phyloP scores from a whole-genome alignment of 2,329 filamentous ascomycete species.

The Sclerotinia glacialis region DNA sequence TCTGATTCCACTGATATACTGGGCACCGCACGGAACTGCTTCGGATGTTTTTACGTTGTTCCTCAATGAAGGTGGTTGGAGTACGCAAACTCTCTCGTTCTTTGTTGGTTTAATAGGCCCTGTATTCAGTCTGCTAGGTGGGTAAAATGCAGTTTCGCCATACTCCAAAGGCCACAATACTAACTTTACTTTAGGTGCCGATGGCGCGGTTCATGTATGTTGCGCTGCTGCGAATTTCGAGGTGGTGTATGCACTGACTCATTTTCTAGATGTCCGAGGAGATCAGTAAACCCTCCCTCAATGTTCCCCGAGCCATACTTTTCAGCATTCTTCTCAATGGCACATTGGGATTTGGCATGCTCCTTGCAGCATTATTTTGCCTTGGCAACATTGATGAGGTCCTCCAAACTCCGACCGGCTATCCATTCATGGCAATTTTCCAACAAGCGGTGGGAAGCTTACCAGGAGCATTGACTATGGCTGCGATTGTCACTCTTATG shows the following conservation, averaged over 20 bases:
- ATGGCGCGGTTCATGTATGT: slow-evolving; percentile 14
- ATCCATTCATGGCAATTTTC: slow-evolving; percentile 52
- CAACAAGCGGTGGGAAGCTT: slow-evolving; percentile 47
- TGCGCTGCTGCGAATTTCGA: too few relatives aligned
- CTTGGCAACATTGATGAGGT: slow-evolving; percentile 40
- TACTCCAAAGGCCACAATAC: neutral
- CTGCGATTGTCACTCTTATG: slow-evolving; percentile 44
- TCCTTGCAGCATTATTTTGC: slow-evolving; percentile 40
- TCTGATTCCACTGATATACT: slow-evolving; percentile 41
- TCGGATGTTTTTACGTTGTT: slow-evolving; percentile 37
- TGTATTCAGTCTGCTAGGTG: slow-evolving; percentile 3
- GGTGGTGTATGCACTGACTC: neutral
- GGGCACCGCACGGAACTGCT: slow-evolving; percentile 27
- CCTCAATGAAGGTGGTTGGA: slow-evolving; percentile 37
- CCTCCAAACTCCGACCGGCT: slow-evolving; percentile 43
- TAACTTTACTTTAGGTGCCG: slow-evolving; percentile 8
- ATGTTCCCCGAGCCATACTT: slow-evolving; percentile 40
- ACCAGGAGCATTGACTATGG: slow-evolving; percentile 48
- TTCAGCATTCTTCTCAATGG: slow-evolving; percentile 48
- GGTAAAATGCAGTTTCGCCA: neutral
- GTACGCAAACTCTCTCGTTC: slow-evolving; percentile 36
- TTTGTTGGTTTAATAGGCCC: slow-evolving; percentile 33
- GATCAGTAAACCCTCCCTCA: slow-evolving; percentile 6
- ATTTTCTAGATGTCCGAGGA: slow-evolving; percentile 18
- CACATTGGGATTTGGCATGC: slow-evolving; percentile 43